Conservation (phyloP, 345 rosid genomes). For the Pugionium cornutum region DNA sequence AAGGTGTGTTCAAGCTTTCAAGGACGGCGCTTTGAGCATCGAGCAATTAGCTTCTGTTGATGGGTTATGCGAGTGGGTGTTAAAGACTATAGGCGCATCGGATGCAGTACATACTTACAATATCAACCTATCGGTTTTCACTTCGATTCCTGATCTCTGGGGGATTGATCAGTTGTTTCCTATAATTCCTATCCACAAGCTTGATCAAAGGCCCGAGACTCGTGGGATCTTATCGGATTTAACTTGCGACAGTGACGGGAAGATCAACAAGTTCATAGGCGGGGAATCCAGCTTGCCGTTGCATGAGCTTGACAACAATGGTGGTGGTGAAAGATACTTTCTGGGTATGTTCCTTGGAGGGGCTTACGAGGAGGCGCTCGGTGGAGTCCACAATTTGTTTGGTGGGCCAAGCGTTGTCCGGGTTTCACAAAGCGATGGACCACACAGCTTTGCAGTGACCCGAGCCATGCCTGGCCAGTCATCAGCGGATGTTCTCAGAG, state of each 20-base stretch:
- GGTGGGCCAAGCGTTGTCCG: conserved; percentile 96
- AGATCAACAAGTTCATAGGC: conserved; percentile 83
- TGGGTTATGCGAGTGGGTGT: conserved; percentile 71
- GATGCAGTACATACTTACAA: conserved; percentile 69
- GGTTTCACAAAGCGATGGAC: conserved; percentile 89
- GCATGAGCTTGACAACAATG: conserved; percentile 67
- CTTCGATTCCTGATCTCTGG: conserved; percentile 98
- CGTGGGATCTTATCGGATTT: conserved; percentile 83
- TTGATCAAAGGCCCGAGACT: conserved; percentile 68
- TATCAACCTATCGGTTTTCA: conserved; percentile 81
- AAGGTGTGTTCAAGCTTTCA: conserved; percentile 74
- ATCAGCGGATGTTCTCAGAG: conserved; percentile 84
- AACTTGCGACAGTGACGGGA: conserved; percentile 96
- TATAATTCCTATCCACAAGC: conserved; percentile 79
- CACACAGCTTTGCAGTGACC: conserved; percentile 86
- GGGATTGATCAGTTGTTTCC: conserved; percentile 92
- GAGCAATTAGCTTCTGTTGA: conserved; percentile 88
- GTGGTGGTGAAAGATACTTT: conserved; percentile 49
- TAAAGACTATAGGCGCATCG: conserved; percentile 52
- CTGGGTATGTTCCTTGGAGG: conserved; percentile 99
- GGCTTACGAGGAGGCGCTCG: conserved; percentile 98
- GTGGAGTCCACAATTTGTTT: conserved; percentile 93
- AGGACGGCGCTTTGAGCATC: conserved; percentile 71
- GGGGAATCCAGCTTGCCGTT: conserved; percentile 84
- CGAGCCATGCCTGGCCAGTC: conserved; percentile 81